These are phyloP conservation scores for Diplodia scrobiculata DNA, from an alignment of 2,329 filamentous ascomycete genomes.

Conservation along the genomic window DNA sequence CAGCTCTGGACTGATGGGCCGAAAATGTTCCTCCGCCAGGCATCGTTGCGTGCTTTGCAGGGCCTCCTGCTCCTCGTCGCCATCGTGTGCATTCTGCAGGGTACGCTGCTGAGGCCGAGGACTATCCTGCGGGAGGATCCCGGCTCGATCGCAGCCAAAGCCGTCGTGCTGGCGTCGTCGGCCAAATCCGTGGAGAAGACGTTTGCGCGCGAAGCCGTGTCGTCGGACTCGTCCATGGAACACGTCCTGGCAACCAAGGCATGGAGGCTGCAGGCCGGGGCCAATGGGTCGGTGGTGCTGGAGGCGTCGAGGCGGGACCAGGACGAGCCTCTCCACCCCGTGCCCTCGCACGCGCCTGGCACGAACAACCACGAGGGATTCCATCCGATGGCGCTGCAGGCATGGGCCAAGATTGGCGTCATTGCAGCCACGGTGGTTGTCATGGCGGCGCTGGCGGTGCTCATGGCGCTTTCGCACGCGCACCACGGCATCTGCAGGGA, in stretches of 20 bases:
- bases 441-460: constrained; percentile 11
- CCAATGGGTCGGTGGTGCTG: constrained; percentile 9
- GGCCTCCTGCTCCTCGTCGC: constrained; percentile 7
- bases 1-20: not conserved
- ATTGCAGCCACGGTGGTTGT: not conserved
- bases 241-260: not conserved
- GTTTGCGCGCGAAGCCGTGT: constrained; percentile 1
- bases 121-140: constrained; percentile 13
- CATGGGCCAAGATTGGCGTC: constrained; percentile 18
- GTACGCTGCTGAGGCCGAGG: constrained; percentile 15
- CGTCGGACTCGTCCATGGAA: constrained; percentile 1
- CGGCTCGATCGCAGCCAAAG: constrained; percentile 19
- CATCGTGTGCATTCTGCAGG: constrained; percentile 1
- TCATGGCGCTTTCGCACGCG: not conserved
- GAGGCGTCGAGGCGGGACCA: constrained; percentile 3
- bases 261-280: constrained; percentile 6
- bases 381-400: not conserved
- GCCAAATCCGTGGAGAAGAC: not conserved
- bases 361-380: constrained; percentile 9
- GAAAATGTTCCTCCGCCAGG: constrained; percentile 19
- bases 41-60: constrained; percentile 5
- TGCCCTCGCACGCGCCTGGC: not conserved
- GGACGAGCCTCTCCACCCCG: not conserved
- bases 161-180: constrained; percentile 1
- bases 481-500: constrained; percentile 13